Conservation (phyloP, 176 grass and related monocot species). For the Zizania latifolia region DNA sequence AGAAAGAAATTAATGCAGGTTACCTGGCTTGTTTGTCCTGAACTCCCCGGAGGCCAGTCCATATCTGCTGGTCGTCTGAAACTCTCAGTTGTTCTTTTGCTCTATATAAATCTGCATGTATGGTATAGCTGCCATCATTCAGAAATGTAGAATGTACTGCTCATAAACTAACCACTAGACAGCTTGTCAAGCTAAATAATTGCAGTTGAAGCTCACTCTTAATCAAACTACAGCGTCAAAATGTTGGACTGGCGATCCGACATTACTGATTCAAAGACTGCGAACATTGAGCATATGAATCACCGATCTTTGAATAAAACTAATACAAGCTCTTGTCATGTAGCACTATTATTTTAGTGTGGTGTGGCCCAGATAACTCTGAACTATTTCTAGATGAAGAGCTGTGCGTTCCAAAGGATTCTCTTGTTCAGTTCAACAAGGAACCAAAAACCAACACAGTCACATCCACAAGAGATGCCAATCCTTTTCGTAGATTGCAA, state of each 20-base stretch:
- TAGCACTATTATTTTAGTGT: background rate
- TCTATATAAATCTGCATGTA: background rate
- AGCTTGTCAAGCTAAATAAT: conserved; percentile 33
- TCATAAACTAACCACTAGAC: background rate
- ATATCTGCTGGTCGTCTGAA: background rate
- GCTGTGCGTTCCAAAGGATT: background rate
- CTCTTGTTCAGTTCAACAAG: conserved; percentile 28
- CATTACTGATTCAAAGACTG: background rate
- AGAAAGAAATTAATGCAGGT: no score
- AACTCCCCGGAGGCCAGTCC: no score
- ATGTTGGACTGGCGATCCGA: background rate
- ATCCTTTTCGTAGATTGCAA: conserved; percentile 18
- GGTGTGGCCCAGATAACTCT: no score
- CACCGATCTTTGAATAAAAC: conserved; percentile 4
- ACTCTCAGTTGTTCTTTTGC: background rate
- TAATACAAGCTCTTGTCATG: background rate
- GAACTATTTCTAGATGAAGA: no score
- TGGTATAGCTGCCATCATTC: background rate
- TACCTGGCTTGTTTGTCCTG: no score
- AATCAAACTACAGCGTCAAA: background rate
- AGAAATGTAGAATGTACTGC: background rate
- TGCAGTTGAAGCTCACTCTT: background rate
- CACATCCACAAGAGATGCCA: conserved; percentile 10
- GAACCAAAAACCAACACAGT: conserved; percentile 1
- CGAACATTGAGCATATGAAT: background rate